Base-by-base conservation (phyloP, 192 early-diverging fungal genomes). In the Coemansia sp. region DNA sequence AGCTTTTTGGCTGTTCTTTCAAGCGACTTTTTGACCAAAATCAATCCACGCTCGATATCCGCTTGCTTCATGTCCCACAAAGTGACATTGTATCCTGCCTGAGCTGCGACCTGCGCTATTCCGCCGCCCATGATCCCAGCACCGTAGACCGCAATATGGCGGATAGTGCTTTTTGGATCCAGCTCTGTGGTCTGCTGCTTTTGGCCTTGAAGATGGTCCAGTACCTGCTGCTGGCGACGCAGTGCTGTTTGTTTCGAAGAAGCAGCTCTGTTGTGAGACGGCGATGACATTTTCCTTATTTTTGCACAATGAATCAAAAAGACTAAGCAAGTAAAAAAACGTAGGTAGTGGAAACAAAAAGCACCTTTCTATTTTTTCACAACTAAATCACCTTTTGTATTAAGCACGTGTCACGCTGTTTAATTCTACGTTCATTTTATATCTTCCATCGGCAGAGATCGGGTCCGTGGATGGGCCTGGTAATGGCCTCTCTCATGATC, bases 71-170 rank as follows among this genome's bases (percentile, higher is more conserved):
- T 74, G 79, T 96, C 95, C 52, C 92, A 90, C 91, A 94, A 89
- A 8, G 87, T 90, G 51, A 96, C 95, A 8, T 87, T 74, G 81
- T 86, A 91, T 6, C 85, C 85, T 67, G 88, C 76, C 68, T 90
- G 89, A 20, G 95, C 95, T 11, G 90, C 90, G 0, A 94, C 91
- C 76, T 96, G 93, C 35, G 88, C 91, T 64, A 93, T 95, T 62
- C 92, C 91, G 17, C 90, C 85, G 33, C 92, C 92, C 92, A 93
- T 93, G 28, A 91, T 68, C 63, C 94, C 94, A 11, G 91, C 88
- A 34, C 94, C 94, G 68, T 90, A 88, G 43, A 96, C 90, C 32
- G 91, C 90, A 45, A 96, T 83, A 36, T 88, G 87, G 72, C 90
- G 74, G 65, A 93, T 89, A 51, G 15, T 11, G 9, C 6, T 38